Base-by-base conservation (phyloP, 2,329 filamentous ascomycete species). In the Dactylella cylindrospora region DNA sequence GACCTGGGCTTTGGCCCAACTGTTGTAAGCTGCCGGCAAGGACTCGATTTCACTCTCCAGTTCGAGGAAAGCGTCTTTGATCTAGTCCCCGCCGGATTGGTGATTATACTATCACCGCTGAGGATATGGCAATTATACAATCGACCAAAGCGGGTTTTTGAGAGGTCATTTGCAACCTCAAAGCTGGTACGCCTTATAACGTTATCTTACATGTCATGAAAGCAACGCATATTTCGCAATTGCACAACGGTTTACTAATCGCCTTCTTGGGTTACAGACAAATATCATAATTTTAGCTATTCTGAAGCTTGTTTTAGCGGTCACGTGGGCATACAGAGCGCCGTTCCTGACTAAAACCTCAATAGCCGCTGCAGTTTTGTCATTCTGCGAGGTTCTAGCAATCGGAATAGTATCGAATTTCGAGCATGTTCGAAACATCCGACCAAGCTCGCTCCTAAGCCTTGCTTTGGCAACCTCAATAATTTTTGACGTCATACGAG, bases 371-470 rank as follows among this genome's bases (percentile, higher is more conserved):
- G 51, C 59, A 10, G 45, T 26, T 8, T 26, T 64, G 28, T 55
- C 51, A 3, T 57, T 64, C 26, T 62, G 59, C 17, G 59, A 57
- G 13, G 45, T 57, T 29, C 22, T 64, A 6, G 59, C 59, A 5
- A 51, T 57, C 9, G 50, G 44, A 20, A 33, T 50, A 4, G 32
- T 64, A 20, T 55, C 51, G 3, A 45, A 49, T n/a, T 47, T 44
- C 19, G 59, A 64, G n/a, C 59, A 64, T 25, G 40, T 64, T 26
- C 17, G 51, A 23, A 64, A 57, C 20, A 57, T 57, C 20, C 51
- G 59, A 22, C 59, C 59, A 4, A 64, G 59, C 10, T 46, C 59
- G 10, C 10, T 64, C 15, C 25, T 64, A 2, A 51, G 45, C 12
- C 35, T 64, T 19, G 46, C 40, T 3, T 22, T 64, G 22, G 29